Conservation (phyloP, 2,329 filamentous ascomycete species). For the Alternaria ethzedia region DNA sequence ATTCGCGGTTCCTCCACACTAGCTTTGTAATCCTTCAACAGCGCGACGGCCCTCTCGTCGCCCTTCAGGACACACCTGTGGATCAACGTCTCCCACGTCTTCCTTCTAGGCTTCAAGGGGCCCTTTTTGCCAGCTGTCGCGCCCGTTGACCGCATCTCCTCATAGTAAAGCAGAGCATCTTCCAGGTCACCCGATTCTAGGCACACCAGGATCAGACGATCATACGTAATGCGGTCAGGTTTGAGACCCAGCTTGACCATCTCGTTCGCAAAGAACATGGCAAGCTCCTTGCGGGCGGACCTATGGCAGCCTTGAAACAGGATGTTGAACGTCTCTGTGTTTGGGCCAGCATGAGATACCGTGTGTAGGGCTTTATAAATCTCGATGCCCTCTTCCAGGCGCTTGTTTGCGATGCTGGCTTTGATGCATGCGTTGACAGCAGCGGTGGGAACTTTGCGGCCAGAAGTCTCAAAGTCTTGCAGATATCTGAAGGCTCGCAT, state of each 20-base stretch:
- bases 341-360: constrained; percentile 54
- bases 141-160: constrained; percentile 53
- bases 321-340: constrained; percentile 66
- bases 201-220: constrained; percentile 66
- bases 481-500: constrained; percentile 64
- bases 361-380: constrained; percentile 67
- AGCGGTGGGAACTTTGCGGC: constrained; percentile 59
- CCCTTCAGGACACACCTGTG: constrained; percentile 8
- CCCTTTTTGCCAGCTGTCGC: constrained; percentile 8
- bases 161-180: constrained; percentile 57
- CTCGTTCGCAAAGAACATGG: constrained; percentile 68
- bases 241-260: constrained; percentile 63
- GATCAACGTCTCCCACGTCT: constrained; percentile 28
- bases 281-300: constrained; percentile 56
- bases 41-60: constrained; percentile 25
- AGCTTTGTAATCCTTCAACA: constrained; percentile 26
- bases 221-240: constrained; percentile 67
- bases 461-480: constrained; percentile 58
- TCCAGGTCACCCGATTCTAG: constrained; percentile 48
- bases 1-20: constrained; percentile 17
- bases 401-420: constrained; percentile 53
- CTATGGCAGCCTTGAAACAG: constrained; percentile 60
- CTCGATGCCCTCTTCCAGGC: constrained; percentile 60
- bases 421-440: constrained; percentile 61
- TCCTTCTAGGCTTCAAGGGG: constrained; percentile 18